Evolutionary conservation across 2,329 filamentous ascomycete species (phyloP).

Genomic region (Aspergillaceae sp.): DNA sequence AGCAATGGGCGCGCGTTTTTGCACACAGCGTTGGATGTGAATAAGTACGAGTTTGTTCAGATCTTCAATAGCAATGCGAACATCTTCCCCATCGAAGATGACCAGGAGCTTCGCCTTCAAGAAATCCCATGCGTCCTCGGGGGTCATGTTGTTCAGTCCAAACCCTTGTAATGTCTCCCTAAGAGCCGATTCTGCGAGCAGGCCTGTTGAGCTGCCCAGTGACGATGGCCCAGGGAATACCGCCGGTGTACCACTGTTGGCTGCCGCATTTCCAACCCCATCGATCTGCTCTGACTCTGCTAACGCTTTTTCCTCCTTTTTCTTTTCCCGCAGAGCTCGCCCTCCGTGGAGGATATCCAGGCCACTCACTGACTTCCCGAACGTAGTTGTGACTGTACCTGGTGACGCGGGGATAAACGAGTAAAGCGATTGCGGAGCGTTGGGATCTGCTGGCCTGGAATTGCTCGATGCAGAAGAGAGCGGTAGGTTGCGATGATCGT

Average conservation of each 20-base stretch:
- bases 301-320: constrained; percentile 57
- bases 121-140: constrained; percentile 59
- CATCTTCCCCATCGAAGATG: constrained; percentile 57
- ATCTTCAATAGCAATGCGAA: constrained; percentile 57
- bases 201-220: constrained; percentile 23
- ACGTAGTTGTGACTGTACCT: constrained; percentile 49
- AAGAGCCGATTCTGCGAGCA: constrained; percentile 28
- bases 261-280: constrained; percentile 20
- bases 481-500: constrained; percentile 49
- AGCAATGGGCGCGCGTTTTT: constrained; percentile 49
- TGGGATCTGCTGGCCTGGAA: constrained; percentile 55
- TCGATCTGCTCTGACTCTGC: constrained; percentile 31
- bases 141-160: constrained; percentile 60
- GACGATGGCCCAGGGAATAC: constrained; percentile 30
- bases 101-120: constrained; percentile 55
- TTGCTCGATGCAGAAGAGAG: constrained; percentile 59
- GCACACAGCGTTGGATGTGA: constrained; percentile 55
- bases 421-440: constrained; percentile 55
- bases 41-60: constrained; percentile 56
- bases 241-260: constrained; percentile 16
- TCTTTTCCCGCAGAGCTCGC: constrained; percentile 69
- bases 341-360: constrained; percentile 71
- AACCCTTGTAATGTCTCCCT: constrained; percentile 42
- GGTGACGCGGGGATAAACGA: constrained; percentile 59
- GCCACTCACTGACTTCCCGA: constrained; percentile 74